Evolutionary conservation across 352 stramenopile species (phyloP), one percentile per base, ranked within the genome.

Genomic region (Globisporangium acanthophoron): DNA sequence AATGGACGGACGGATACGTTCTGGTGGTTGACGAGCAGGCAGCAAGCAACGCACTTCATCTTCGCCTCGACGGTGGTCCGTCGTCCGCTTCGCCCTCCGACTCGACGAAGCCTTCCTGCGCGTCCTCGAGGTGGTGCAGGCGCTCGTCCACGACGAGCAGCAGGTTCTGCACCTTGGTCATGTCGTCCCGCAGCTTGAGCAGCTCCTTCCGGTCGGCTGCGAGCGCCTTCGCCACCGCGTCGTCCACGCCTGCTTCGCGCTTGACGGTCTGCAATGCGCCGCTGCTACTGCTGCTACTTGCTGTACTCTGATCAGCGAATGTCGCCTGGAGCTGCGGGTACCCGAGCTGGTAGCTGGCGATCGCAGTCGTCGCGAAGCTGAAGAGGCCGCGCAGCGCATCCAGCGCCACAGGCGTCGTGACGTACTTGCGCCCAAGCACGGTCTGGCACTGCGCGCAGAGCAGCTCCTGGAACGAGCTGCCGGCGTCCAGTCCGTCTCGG

Each of bases 401-500:
- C 24, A 94, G 55, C 27, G 58, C 51, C 41, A 75, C 58, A 6
- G 84, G 72, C 2, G 85, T 94, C 29, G 85, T 88, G 49, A 90
- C 62, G 66, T 94, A 93, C 58, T 78, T 77, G 47, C 81, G 76
- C 5, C 85, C 85, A 4, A 94, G 65, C 21, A 94, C 79, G 0
- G 78, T 82, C 54, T 92, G 80, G 54, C 85, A 94, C 61, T 94
- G 83, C 27, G 78, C 76, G 63, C 85, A 94, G 18, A 92, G 66
- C 16, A 94, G 53, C 37, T 94, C 85, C 46, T 69, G 74, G 69
- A 83, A 94, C 39, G 85, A 87, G 33, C 75, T 88, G 41, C 85
- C 85, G 3, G 70, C 65, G 53, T 92, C 80, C 1, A 73, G n/a
- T 16, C 67, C 58, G 6, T 79, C 66, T 20, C 71, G 52, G 1